Evolutionary conservation across 2,329 filamentous ascomycete species (phyloP), one percentile per base, ranked within the genome.

Genomic region (Achaetomium macrosporum): DNA sequence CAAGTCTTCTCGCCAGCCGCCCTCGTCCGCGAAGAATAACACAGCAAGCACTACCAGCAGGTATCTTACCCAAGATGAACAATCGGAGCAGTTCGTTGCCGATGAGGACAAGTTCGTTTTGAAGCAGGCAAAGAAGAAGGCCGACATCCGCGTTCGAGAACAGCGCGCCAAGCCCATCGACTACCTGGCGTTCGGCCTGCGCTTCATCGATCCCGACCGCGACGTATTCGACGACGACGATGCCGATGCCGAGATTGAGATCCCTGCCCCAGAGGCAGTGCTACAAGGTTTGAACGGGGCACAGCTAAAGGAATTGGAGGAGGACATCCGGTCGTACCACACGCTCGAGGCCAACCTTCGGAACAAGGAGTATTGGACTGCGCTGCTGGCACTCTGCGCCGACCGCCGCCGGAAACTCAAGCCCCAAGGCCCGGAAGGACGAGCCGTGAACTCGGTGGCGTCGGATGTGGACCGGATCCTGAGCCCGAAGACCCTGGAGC

Each of bases 111-210:
- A 87, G 59, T 99, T 99, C 65, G 93, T 97, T 52, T 75, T 99
- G 65, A 91, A 90, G 70, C 93, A 99, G 72, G 87, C 92, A 43
- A 99, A 97, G 77, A 97, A 95, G 76, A 97, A 96, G 75, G 92
- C 93, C 40, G 88, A 91, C 59, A 95, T 99, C 61, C 86, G 93
- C 39, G 90, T 97, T 42, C 88, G 90, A 62, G 91, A 95, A 69
- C 87, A 88, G 11, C 83, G 95, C 61, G 91, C 92, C 51, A 91
- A 90, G 66, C 88, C 92, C 10, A 92, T 97, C 64, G 93, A 99
- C 72, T 91, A 88, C 77, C 80, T 99, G 42, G 90, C 91, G 1
- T 93, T 97, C 64, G 95, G 88, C 56, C 74, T 99, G 58, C 85
- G 90, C 60, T 88, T 92, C 58, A 85, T 97, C 59, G 93, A 99